These are phyloP conservation scores for Angomonas desouzai DNA, from an alignment of 208 protist genomes.

Conservation along the genomic window DNA sequence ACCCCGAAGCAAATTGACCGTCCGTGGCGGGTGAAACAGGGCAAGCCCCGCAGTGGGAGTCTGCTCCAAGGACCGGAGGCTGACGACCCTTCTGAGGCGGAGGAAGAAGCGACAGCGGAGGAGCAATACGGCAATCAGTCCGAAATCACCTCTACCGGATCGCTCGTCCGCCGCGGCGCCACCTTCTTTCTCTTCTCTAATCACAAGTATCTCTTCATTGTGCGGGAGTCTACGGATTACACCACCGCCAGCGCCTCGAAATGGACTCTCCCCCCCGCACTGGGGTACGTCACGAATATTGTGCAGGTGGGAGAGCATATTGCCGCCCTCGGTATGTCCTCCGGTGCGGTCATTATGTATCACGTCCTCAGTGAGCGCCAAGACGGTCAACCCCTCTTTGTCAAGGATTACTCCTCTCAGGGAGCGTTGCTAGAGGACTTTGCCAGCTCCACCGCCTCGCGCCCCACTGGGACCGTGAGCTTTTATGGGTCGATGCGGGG, in stretches of 20 bases:
- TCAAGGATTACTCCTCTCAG: constrained; percentile 22
- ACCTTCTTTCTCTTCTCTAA: constrained; percentile 71
- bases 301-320: constrained; percentile 50
- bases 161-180: constrained; percentile 50
- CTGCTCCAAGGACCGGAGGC: neutral
- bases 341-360: constrained; percentile 72
- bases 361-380: constrained; percentile 68
- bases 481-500: neutral
- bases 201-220: constrained; percentile 38
- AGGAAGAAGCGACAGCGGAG: neutral
- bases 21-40: constrained; percentile 2
- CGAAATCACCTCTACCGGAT: constrained; percentile 63
- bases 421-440: neutral
- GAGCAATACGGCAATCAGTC: neutral
- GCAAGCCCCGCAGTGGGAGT: neutral
- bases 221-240: constrained; percentile 56
- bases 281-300: constrained; percentile 52
- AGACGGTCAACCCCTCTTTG: constrained; percentile 70
- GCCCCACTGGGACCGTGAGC: neutral
- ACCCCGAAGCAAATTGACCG: neutral
- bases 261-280: constrained; percentile 41
- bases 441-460: neutral
- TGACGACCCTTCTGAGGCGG: neutral
- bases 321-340: constrained; percentile 63
- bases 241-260: constrained; percentile 47